Evolutionary conservation across 129 eudicot genomes (phyloP).

Genomic region (Heracleum sosnowskyi): DNA sequence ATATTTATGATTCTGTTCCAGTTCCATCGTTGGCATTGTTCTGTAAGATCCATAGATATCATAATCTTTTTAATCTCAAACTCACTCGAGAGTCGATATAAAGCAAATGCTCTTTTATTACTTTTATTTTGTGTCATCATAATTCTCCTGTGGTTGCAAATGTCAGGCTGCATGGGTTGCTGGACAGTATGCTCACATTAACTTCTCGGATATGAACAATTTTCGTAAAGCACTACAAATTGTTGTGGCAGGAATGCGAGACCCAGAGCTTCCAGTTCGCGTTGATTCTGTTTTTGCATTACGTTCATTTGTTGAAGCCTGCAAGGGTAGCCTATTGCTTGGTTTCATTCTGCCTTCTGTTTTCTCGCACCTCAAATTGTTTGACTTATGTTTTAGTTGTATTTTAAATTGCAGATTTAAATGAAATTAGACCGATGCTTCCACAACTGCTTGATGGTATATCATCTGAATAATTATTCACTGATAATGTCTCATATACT

Average conservation of each 20-base stretch:
- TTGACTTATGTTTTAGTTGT: constrained; percentile 3
- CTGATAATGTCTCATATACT: not conserved
- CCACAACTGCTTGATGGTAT: constrained; percentile 94
- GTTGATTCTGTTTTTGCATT: constrained; percentile 94
- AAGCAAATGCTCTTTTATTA: not conserved
- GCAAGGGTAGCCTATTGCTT: constrained; percentile 43
- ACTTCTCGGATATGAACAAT: constrained; percentile 77
- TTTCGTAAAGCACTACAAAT: constrained; percentile 78
- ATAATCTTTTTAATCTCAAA: not conserved
- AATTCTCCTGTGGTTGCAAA: not conserved
- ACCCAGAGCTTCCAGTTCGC: constrained; percentile 96
- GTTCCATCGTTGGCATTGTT: not conserved
- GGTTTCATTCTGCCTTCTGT: not conserved
- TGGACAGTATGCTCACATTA: constrained; percentile 92
- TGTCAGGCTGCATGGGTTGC: constrained; percentile 99
- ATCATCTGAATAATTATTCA: not conserved
- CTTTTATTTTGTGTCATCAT: not conserved
- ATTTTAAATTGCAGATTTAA: constrained; percentile 41
- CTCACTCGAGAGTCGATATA: not conserved
- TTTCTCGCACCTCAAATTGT: not conserved
- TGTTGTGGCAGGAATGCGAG: constrained; percentile 94
- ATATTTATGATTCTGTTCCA: not conserved
- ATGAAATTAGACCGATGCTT: constrained; percentile 92
- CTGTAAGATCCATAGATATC: not conserved
- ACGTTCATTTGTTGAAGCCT: constrained; percentile 96